Base-by-base conservation (phyloP, 805 yeast species). In the Metschnikowia corniflorae region DNA sequence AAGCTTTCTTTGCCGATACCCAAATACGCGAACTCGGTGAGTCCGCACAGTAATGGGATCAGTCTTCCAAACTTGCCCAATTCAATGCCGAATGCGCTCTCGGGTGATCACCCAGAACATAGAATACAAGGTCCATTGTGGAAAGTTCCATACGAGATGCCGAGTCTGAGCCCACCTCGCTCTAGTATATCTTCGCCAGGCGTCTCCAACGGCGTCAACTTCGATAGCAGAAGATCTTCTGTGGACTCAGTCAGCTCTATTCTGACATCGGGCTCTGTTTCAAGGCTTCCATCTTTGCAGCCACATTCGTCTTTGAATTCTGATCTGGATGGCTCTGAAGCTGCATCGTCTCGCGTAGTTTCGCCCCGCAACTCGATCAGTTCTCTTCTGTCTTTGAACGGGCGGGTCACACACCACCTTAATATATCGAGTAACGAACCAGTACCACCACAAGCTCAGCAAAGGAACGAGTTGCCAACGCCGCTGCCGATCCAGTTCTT, bases 61-160 rank as follows among this genome's bases (percentile, higher is more conserved):
- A n/a, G 29, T 6, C 17, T 34, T 16, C 33, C 32, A 16, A 28
- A 27, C n/a, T n/a, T 34, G n/a, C 38, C 32, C 27, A 28, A n/a
- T 16, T 3, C 16, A 7, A 3, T 21, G 4, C 16, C 16, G 17
- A 26, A 20, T 16, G 24, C 4, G 24, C 9, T n/a, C 6, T 10
- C 12, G 6, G 29, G 24, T 24, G 39, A 35, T 5, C 17, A 24
- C 16, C 8, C 24, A 10, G 31, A 26, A 7, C 57, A 68, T 5
- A 64, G 65, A 16, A 57, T 65, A 26, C 68, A 61, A 41, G 63
- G 61, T 7, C 73, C 73, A 7, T 75, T 77, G 54, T 77, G 82
- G 82, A 77, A 75, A 48, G 82, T 75, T 4, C 82, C 82, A 6
- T 74, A 73, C 49, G 78, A 75, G 43, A 70, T 75, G 71, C 79